Conservation (phyloP, 2,329 filamentous ascomycete species). For the Colletotrichum tanaceti region DNA sequence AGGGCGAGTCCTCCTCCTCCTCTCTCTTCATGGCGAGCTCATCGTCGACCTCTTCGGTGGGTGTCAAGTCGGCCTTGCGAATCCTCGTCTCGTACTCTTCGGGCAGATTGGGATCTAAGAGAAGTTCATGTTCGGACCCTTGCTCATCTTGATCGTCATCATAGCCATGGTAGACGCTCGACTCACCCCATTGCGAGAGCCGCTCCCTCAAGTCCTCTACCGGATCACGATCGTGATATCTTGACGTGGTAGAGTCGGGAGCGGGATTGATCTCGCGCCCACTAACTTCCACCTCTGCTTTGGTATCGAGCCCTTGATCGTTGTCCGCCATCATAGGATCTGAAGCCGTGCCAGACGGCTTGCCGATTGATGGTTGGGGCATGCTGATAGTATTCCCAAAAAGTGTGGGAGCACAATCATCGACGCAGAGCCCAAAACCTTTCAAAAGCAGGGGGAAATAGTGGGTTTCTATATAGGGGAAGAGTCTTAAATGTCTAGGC, state of each 20-base stretch:
- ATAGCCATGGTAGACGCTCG: constrained; percentile 50
- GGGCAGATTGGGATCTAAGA: constrained; percentile 65
- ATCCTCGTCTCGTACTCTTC: constrained; percentile 56
- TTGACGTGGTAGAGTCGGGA: constrained; percentile 39
- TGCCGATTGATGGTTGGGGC: constrained; percentile 47
- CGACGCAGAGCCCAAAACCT: constrained; percentile 9
- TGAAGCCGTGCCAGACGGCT: constrained; percentile 49
- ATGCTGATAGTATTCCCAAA: constrained; percentile 45
- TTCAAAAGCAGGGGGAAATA: constrained; percentile 33
- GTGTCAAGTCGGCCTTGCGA: constrained; percentile 15
- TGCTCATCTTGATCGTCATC: constrained; percentile 58
- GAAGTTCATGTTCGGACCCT: constrained; percentile 65
- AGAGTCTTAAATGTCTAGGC: constrained; percentile 36
- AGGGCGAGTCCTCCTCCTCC: constrained; percentile 70
- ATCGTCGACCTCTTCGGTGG: constrained; percentile 47
- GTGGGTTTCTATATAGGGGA: constrained; percentile 42
- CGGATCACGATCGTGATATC: constrained; percentile 41
- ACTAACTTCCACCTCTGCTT: constrained; percentile 47
- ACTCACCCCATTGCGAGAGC: constrained; percentile 56
- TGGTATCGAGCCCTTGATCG: constrained; percentile 45
- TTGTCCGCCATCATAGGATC: constrained; percentile 44
- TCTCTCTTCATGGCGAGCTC: constrained; percentile 51
- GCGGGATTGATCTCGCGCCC: constrained; percentile 46
- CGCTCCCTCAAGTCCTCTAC: constrained; percentile 52
- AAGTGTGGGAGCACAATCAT: constrained; percentile 35